Percentiles rank a stretch among this genome's conserved stretches.
phyloP scores from a whole-genome alignment of 1,284 basidiomycete genomes.

The Somion occarium region DNA sequence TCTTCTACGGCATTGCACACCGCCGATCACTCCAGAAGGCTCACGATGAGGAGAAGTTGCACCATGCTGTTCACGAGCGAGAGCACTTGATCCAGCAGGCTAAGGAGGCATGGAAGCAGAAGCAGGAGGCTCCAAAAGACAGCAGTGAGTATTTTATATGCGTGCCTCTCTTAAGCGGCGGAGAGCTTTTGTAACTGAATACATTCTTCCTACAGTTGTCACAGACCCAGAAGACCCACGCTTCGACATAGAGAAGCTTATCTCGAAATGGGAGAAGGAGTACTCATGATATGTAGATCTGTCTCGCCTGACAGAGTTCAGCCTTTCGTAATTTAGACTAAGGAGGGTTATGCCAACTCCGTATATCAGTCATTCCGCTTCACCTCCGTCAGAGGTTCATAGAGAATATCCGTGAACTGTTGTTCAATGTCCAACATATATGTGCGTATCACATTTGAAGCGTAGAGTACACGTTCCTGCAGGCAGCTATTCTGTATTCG shows the following conservation, averaged over 20 bases:
- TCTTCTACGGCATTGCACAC: constrained; percentile 92
- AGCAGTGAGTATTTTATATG: constrained; percentile 40
- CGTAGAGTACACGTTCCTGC: neutral
- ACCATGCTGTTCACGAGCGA: constrained; percentile 67
- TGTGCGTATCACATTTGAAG: neutral
- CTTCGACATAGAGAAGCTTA: constrained; percentile 94
- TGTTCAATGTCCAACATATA: neutral
- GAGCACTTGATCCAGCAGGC: constrained; percentile 83
- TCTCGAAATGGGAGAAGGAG: constrained; percentile 72
- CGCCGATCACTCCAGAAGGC: constrained; percentile 84
- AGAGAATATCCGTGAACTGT: neutral
- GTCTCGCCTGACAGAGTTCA: neutral
- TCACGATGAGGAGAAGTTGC: constrained; percentile 69
- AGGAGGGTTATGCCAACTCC: neutral
- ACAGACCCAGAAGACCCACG: constrained; percentile 92
- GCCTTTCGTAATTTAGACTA: neutral
- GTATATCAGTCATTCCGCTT: neutral
- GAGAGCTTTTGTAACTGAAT: neutral
- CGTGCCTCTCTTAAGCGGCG: no score
- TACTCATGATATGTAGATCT: constrained; percentile 31
- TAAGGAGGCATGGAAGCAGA: constrained; percentile 86
- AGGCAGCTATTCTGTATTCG: neutral
- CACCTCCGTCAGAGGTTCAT: neutral
- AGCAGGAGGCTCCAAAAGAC: constrained; percentile 52
- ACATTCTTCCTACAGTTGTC: constrained; percentile 66